Evolutionary conservation across 805 yeast species (phyloP), one percentile per base, ranked within the genome.

Genomic region (Wickerhamomyces ciferrii): DNA sequence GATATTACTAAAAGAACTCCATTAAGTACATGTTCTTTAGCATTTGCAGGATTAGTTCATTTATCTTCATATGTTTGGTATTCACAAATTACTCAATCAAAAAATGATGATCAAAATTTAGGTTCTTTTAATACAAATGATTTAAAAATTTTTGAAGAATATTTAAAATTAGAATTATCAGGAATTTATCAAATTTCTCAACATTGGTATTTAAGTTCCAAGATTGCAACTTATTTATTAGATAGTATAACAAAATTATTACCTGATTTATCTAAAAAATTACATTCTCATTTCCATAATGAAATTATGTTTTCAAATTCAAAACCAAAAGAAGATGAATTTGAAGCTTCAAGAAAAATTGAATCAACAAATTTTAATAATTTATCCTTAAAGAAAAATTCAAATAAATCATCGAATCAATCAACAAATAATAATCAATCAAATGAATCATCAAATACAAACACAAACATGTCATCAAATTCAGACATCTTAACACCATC

Each of bases 51-150:
- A 8, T 56, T 76, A 36, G 78, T 76, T 15, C 81, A 76, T 58
- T 53, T 76, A 13, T 75, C 79, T 46, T 77, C 81, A 0, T 76
- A 72, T 51, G 63, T 77, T 2, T 76, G 82, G 82, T 69, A 72
- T 5, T 75, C 75, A 21, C 69, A 74, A 13, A 62, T 69, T 38
- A 46, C 19, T 11, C 66, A 18, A 43, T 45, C 8, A 45, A 53
- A 7, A 38, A 15, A 25, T n/a, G 2, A 34, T 25, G 49, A 50
- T 20, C 54, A 53, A 32, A 49, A 35, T n/a, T 31, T 47, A 1
- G 46, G 43, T 5, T 29, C 46, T 3, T 51, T 65, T 39, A 61
- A 58, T 37, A 44, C 52, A 7, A 66, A 62, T 11, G 79, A 76
- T 47, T 56, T 76, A 41, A 68, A 65, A 15, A 64, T 68, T 7